Percentiles rank a stretch among this genome's conserved stretches.
phyloP scores from a whole-genome alignment of 1,284 basidiomycete genomes.

The Cryptococcus sp. region DNA sequence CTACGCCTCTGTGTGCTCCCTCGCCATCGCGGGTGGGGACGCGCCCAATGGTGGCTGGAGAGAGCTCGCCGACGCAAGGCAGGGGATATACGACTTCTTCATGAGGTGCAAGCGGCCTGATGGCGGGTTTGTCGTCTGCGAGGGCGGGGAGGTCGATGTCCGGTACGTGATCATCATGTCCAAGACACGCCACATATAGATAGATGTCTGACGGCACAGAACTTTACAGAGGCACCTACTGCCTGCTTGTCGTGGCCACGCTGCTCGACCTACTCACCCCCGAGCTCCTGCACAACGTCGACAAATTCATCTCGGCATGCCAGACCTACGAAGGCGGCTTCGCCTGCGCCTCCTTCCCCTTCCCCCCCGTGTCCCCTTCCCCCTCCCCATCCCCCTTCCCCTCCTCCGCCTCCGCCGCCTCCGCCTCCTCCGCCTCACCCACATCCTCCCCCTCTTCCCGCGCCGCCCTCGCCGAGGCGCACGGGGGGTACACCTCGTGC shows the following conservation, averaged over 20 bases:
- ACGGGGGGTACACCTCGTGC: slow-evolving; percentile 97
- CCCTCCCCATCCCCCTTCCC: slow-evolving; percentile 67
- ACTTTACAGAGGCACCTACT: slow-evolving; percentile 70
- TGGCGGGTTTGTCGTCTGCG: slow-evolving; percentile 87
- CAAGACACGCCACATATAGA: not conserved
- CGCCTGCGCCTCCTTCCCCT: slow-evolving; percentile 63
- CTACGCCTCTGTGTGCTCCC: slow-evolving; percentile 79
- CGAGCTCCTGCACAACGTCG: slow-evolving; percentile 63
- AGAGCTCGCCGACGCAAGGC: slow-evolving; percentile 64
- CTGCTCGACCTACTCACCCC: slow-evolving; percentile 81
- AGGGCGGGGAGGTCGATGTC: slow-evolving; percentile 89
- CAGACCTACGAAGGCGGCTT: slow-evolving; percentile 99
- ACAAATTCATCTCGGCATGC: slow-evolving; percentile 58
- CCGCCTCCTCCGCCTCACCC: slow-evolving; percentile 49
- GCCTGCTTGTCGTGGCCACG: slow-evolving; percentile 66
- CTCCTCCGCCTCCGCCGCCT: slow-evolving; percentile 60
- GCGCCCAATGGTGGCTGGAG: slow-evolving; percentile 70
- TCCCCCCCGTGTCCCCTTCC: slow-evolving; percentile 28
- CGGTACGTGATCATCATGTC: slow-evolving; percentile 57
- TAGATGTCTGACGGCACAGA: slow-evolving; percentile 4
- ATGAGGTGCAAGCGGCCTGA: slow-evolving; percentile 89
- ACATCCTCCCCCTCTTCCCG: slow-evolving; percentile 56
- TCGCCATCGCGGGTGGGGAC: slow-evolving; percentile 72
- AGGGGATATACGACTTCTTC: slow-evolving; percentile 80
- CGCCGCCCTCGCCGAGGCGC: slow-evolving; percentile 75